phyloP scores from a whole-genome alignment of 345 rosid species.

The Cardiospermum halicacabum region DNA sequence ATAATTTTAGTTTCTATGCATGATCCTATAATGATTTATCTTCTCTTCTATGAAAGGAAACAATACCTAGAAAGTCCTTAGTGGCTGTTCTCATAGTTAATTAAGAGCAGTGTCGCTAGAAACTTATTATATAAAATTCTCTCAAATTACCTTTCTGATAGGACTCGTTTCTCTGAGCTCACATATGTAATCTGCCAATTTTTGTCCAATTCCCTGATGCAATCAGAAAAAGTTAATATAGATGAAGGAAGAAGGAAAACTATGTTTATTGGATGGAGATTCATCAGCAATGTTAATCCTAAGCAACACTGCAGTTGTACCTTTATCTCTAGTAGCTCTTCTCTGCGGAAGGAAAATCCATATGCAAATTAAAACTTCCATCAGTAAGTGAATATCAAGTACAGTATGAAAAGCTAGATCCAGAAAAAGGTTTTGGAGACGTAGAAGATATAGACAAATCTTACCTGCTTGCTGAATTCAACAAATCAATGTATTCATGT shows the following conservation, averaged over 20 bases:
- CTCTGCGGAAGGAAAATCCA: slow-evolving; percentile 40
- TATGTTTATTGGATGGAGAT: neutral
- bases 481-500: slow-evolving; percentile 57
- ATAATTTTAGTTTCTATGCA: no score
- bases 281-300: neutral
- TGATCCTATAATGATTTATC: no score
- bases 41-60: no score
- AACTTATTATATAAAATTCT: no score
- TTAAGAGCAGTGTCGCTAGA: no score
- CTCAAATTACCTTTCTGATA: slow-evolving; percentile 46
- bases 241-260: neutral
- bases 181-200: slow-evolving; percentile 65
- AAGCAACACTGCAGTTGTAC: slow-evolving; percentile 30
- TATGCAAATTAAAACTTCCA: slow-evolving; percentile 17
- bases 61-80: no score
- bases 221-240: neutral
- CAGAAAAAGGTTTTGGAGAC: neutral
- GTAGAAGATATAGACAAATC: neutral
- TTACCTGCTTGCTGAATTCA: slow-evolving; percentile 78
- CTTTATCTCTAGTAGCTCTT: slow-evolving; percentile 73
- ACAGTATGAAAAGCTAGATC: neutral
- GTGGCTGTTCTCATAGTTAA: no score
- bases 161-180: slow-evolving; percentile 70
- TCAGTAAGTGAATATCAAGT: neutral
- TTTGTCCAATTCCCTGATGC: slow-evolving; percentile 73